Evolutionary conservation across 2,329 filamentous ascomycete genomes (phyloP).

Genomic region (Colletotrichum zoysiae): DNA sequence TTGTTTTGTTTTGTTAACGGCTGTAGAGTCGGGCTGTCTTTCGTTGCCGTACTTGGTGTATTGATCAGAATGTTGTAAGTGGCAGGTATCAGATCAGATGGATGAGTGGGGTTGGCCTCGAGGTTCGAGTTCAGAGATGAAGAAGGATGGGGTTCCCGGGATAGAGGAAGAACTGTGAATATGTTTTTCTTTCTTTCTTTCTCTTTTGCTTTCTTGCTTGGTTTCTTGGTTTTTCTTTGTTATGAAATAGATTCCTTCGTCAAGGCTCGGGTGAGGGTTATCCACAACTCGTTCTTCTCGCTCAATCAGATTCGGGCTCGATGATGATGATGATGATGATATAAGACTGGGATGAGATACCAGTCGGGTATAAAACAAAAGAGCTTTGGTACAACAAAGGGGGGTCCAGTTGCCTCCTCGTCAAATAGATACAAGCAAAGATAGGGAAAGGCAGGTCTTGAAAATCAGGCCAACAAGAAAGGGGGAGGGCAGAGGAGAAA

Average conservation of each 20-base stretch:
- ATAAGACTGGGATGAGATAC: slow-evolving; percentile 3
- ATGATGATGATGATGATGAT: slow-evolving; percentile 1
- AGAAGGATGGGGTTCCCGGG: neutral
- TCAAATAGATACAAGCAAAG: slow-evolving; percentile 4
- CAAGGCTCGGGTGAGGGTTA: neutral
- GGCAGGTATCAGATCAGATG: neutral
- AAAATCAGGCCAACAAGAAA: slow-evolving; percentile 32
- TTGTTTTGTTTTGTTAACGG: neutral
- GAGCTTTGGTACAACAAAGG: slow-evolving; percentile 2
- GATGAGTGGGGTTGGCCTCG: neutral
- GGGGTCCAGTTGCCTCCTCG: neutral
- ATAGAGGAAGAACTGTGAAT: neutral
- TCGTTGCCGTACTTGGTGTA: neutral
- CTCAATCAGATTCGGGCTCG: neutral
- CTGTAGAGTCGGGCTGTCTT: neutral
- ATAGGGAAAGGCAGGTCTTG: slow-evolving; percentile 26
- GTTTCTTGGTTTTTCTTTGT: neutral
- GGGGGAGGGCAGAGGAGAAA: slow-evolving; percentile 1
- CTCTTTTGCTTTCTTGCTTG: neutral
- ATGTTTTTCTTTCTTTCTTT: neutral
- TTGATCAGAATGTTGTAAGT: neutral
- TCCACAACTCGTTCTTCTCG: slow-evolving; percentile 9
- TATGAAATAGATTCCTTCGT: neutral
- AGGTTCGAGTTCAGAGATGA: neutral
- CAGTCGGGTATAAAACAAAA: slow-evolving; percentile 1